These are phyloP conservation scores for Aspergillus tubingensis DNA, from an alignment of 2,329 filamentous ascomycete genomes.

Conservation along the genomic window DNA sequence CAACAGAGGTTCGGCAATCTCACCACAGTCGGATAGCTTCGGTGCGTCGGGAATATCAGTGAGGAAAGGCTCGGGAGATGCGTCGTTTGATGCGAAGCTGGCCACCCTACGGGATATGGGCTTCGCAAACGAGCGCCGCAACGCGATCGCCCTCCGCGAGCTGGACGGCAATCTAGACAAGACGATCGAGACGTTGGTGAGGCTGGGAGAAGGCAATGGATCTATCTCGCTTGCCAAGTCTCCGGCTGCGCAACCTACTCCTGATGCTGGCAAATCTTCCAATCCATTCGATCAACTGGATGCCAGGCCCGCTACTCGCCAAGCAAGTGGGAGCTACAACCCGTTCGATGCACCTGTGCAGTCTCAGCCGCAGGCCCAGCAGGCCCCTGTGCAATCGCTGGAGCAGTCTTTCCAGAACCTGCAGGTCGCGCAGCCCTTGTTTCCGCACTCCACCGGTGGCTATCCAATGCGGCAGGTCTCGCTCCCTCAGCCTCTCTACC, in stretches of 20 bases:
- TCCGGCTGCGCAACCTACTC: constrained; percentile 42
- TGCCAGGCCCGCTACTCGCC: constrained; percentile 37
- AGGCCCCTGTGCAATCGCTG: constrained; percentile 44
- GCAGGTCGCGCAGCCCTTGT: constrained; percentile 69
- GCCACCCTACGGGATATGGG: constrained; percentile 83
- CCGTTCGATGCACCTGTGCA: constrained; percentile 61
- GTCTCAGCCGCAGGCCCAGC: constrained; percentile 28
- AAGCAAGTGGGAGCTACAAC: constrained; percentile 56
- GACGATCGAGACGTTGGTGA: constrained; percentile 79
- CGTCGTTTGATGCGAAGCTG: constrained; percentile 71
- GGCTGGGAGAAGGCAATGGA: constrained; percentile 68
- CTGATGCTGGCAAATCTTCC: constrained; percentile 46
- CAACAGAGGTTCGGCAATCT: constrained; percentile 40
- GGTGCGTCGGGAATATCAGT: neutral
- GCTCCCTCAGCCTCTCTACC: constrained; percentile 41
- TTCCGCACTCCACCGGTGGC: constrained; percentile 74
- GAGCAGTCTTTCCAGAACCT: constrained; percentile 75
- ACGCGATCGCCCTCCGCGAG: constrained; percentile 77
- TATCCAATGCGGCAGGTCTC: constrained; percentile 48
- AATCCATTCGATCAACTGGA: constrained; percentile 67
- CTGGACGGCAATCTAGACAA: constrained; percentile 82
- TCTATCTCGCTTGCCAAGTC: constrained; percentile 58
- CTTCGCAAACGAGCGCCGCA: constrained; percentile 79
- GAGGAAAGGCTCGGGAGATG: constrained; percentile 22
- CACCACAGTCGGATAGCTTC: constrained; percentile 26